Evolutionary conservation across 2,329 filamentous ascomycete genomes (phyloP), one percentile per base, ranked within the genome.

Genomic region (Drechslera avenae): DNA sequence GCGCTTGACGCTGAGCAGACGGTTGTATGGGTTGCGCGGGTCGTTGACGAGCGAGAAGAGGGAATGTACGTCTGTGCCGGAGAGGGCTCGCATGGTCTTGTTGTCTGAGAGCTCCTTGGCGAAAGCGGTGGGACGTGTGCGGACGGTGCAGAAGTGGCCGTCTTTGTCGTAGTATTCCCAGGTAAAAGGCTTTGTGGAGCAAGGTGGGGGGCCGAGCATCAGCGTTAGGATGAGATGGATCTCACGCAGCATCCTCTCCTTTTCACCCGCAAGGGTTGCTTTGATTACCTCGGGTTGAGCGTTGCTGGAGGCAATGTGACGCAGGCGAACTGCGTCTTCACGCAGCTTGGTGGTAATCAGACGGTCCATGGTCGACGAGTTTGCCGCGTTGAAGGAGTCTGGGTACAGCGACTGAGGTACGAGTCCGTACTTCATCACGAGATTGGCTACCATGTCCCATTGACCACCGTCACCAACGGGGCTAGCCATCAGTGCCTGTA

Each of bases 361-460:
- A 46, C 77, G 80, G 68, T 92, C 89, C 76, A 96, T 85, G 14
- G 83, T 79, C 1, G 79, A 73, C 19, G 87, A 90, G 63, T 86
- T 86, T 77, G 82, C 82, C 3, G 91, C 89, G 69, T 90, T 93
- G 80, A 83, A 93, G 46, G 82, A 86, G 70, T 96, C 91, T 0
- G 91, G 91, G 68, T 94, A 96, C 2, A 96, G 75, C 0, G 79
- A 76, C 69, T 95, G 89, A 3, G 91, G 91, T 0, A 94, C 87
- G n/a, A 96, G 82, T 21, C 91, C 91, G 67, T 96, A 96, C 76
- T 96, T 96, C 36, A 84, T 76, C 4, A 96, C 89, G 8, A 96
- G 78, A 65, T 95, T 96, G 59, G 85, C 88, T 2, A 91, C 87
- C 90, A 96, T 95, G 72, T 95, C 90, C 90, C 90, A 95, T 72